Evolutionary conservation across 805 yeast genomes (phyloP).

Genomic region (Kazachstania kunashirensis): DNA sequence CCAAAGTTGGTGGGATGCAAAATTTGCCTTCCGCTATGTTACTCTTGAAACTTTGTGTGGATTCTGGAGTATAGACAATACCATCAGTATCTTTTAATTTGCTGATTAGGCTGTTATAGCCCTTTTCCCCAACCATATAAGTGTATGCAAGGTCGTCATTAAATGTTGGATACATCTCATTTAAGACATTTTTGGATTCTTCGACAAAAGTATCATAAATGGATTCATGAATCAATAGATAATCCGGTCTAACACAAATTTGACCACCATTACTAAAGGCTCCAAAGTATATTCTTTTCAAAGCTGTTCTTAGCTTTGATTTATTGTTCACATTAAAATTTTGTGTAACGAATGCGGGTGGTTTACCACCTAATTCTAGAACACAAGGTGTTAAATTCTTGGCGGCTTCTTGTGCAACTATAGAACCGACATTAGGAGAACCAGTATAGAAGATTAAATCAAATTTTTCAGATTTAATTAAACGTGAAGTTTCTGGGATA

Average conservation of each 20-base stretch:
- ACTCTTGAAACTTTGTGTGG: background rate
- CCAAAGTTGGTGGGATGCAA: slow-evolving; percentile 64
- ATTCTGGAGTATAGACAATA: slow-evolving; percentile 4
- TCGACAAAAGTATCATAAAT: slow-evolving; percentile 44
- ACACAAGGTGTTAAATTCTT: slow-evolving; percentile 69
- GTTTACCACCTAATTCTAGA: slow-evolving; percentile 87
- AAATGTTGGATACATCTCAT: slow-evolving; percentile 38
- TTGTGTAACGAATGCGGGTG: slow-evolving; percentile 66
- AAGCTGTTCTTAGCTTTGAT: slow-evolving; percentile 31
- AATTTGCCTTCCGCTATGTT: slow-evolving; percentile 24
- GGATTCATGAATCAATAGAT: slow-evolving; percentile 54
- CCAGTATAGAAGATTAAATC: slow-evolving; percentile 89
- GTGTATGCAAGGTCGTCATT: slow-evolving; percentile 37
- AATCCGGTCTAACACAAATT: slow-evolving; percentile 86
- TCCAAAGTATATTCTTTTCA: slow-evolving; percentile 69
- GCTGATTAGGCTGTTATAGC: slow-evolving; percentile 39
- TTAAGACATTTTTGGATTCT: slow-evolving; percentile 32
- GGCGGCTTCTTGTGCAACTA: slow-evolving; percentile 76
- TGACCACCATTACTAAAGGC: slow-evolving; percentile 78
- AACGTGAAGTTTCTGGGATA: slow-evolving; percentile 46
- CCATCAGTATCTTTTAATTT: slow-evolving; percentile 46
- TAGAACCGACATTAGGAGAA: slow-evolving; percentile 60
- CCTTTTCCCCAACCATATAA: slow-evolving; percentile 49
- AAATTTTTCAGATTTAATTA: slow-evolving; percentile 49
- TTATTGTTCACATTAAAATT: slow-evolving; percentile 33